A percentile compares a stretch with the other conserved stretches of the same genome.
These are phyloP conservation scores for Triadica sebifera DNA, from an alignment of 345 rosid species.

Conservation along the genomic window DNA sequence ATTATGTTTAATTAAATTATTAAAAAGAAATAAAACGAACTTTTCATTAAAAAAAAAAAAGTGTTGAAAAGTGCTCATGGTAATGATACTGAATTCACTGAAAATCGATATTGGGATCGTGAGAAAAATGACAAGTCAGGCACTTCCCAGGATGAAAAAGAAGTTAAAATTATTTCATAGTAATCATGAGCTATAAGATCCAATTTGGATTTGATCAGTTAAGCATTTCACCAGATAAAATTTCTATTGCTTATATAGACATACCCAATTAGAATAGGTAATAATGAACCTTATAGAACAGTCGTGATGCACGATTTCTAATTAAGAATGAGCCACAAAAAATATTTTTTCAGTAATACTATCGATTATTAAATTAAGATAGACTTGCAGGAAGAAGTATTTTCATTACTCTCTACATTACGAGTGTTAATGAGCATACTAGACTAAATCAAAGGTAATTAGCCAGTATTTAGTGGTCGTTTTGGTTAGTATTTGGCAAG, in stretches of 20 bases:
- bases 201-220: neutral
- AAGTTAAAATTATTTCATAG: neutral
- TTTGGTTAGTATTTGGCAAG: no score
- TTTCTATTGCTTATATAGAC: neutral
- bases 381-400: neutral
- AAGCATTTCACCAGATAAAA: slow-evolving; percentile 14
- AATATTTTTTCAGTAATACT: neutral
- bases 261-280: neutral
- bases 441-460: no score
- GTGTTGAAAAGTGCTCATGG: neutral
- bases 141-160: neutral
- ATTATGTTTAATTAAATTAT: no score
- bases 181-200: neutral
- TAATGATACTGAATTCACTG: neutral
- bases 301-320: no score
- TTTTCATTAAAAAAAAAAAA: neutral
- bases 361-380: neutral
- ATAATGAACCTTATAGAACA: no score
- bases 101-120: neutral
- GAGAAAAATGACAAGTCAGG: neutral
- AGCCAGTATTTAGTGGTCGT: no score
- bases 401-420: neutral
- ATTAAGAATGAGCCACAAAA: no score
- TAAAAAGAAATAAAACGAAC: no score
- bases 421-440: no score